These are phyloP conservation scores for Byssochlamys sp. DNA, from an alignment of 2,329 filamentous ascomycete species.

Conservation along the genomic window DNA sequence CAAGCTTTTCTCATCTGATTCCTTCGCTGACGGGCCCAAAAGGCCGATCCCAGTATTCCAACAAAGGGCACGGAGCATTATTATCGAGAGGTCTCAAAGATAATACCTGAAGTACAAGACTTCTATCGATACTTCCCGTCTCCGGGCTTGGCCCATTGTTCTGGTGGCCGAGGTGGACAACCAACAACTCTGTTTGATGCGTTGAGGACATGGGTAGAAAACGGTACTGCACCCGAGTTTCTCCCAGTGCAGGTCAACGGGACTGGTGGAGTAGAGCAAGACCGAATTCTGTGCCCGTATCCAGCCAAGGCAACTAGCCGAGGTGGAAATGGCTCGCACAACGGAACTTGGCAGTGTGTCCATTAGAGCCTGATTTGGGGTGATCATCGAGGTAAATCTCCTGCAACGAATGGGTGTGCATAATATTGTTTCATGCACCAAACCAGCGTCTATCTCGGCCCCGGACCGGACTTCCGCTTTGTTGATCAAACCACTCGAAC, in stretches of 20 bases:
- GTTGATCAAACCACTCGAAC: too few species aligned
- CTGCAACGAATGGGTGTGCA: too few species aligned
- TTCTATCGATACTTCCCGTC: constrained; percentile 1
- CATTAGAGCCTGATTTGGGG: too few species aligned
- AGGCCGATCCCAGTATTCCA: neutral
- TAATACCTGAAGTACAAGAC: neutral
- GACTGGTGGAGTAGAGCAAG: neutral
- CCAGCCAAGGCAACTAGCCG: neutral
- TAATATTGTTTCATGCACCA: too few species aligned
- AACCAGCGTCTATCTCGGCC: too few species aligned
- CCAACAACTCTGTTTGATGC: neutral
- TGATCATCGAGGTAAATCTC: too few species aligned
- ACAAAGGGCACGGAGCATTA: neutral
- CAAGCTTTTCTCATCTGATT: neutral
- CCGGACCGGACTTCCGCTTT: too few species aligned
- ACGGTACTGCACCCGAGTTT: neutral
- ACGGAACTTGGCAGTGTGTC: too few species aligned
- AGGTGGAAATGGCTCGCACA: neutral
- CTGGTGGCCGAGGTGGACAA: neutral
- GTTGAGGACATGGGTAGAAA: neutral
- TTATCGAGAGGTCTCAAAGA: neutral
- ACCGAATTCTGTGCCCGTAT: neutral
- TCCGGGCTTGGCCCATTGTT: neutral
- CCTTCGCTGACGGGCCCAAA: neutral
- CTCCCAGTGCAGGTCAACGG: neutral